Evolutionary conservation across 1,139 yeast species (phyloP).

Genomic region (Zygosaccharomyces pseudobailii): DNA sequence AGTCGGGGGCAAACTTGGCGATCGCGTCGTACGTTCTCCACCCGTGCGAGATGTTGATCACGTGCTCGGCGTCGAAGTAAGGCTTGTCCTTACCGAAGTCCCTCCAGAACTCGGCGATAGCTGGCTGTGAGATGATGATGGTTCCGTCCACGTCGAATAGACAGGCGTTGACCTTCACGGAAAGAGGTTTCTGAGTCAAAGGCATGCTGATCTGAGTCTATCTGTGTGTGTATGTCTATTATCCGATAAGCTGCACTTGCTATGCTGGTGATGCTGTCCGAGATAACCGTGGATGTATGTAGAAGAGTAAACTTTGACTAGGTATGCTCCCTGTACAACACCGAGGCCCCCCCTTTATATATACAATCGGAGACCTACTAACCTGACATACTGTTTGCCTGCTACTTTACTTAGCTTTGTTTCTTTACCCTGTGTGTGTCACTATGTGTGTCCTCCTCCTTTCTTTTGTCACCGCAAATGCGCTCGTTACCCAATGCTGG

Average conservation of each 20-base stretch:
- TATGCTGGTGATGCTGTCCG: too few species aligned
- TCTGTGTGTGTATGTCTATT: not conserved
- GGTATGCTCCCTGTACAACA: too few species aligned
- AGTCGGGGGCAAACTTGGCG: slow-evolving; percentile 69
- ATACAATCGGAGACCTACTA: not conserved
- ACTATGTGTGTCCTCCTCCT: not conserved
- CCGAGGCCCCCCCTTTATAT: not conserved
- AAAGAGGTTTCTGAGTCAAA: slow-evolving; percentile 27
- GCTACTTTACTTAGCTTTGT: not conserved
- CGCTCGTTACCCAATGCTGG: not conserved
- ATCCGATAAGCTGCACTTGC: too few species aligned
- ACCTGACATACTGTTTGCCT: not conserved
- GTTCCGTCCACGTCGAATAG: slow-evolving; percentile 86
- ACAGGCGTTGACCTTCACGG: slow-evolving; percentile 37
- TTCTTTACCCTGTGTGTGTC: not conserved
- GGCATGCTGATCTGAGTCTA: slow-evolving; percentile 20
- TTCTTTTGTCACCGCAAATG: not conserved
- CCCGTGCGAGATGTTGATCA: slow-evolving; percentile 74
- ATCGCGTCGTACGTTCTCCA: slow-evolving; percentile 77
- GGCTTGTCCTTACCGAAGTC: slow-evolving; percentile 66
- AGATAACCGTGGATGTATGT: too few species aligned
- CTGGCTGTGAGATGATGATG: slow-evolving; percentile 73
- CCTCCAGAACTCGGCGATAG: slow-evolving; percentile 79
- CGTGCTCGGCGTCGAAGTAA: slow-evolving; percentile 63
- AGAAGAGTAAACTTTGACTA: too few species aligned